Evolutionary conservation across 2,329 filamentous ascomycete genomes (phyloP).

Genomic region (Xylaria sp.): DNA sequence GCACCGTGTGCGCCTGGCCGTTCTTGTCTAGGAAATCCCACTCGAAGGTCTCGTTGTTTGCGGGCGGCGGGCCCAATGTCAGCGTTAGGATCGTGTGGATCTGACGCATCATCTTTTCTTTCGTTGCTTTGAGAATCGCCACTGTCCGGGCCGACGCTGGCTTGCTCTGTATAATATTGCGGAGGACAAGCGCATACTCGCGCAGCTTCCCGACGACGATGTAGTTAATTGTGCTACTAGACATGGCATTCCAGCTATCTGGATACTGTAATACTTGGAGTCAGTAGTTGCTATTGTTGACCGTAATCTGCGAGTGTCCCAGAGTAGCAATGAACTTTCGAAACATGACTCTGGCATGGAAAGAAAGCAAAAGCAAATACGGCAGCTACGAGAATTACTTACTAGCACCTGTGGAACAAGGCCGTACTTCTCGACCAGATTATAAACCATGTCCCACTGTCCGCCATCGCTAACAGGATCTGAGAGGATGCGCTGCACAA

Average conservation of each 20-base stretch:
- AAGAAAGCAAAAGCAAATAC: no score
- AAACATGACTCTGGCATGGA: no score
- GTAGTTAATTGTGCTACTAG: slow-evolving; percentile 71
- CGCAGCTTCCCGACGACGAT: slow-evolving; percentile 84
- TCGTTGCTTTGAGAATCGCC: slow-evolving; percentile 55
- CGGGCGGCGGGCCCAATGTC: slow-evolving; percentile 79
- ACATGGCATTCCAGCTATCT: slow-evolving; percentile 78
- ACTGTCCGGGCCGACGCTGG: slow-evolving; percentile 38
- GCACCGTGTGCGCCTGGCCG: slow-evolving; percentile 66
- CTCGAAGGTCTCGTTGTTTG: slow-evolving; percentile 69
- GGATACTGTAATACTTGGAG: slow-evolving; percentile 59
- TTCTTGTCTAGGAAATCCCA: slow-evolving; percentile 81
- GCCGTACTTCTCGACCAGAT: slow-evolving; percentile 85
- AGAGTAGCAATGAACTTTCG: no score
- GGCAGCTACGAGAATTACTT: not conserved
- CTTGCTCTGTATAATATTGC: slow-evolving; percentile 55
- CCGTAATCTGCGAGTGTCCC: not conserved
- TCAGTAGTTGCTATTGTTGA: not conserved
- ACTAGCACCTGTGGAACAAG: slow-evolving; percentile 76
- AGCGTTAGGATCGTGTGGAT: slow-evolving; percentile 83
- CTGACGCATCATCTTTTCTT: slow-evolving; percentile 78
- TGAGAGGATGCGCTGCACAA: slow-evolving; percentile 72
- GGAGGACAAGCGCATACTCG: slow-evolving; percentile 78
- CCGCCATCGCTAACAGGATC: slow-evolving; percentile 80
- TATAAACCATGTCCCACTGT: slow-evolving; percentile 92